A percentile compares a stretch with the other conserved stretches of the same genome.
Conservation (phyloP, 176 grass and related monocot genomes). For the Rhipidocladum racemiflorum region DNA sequence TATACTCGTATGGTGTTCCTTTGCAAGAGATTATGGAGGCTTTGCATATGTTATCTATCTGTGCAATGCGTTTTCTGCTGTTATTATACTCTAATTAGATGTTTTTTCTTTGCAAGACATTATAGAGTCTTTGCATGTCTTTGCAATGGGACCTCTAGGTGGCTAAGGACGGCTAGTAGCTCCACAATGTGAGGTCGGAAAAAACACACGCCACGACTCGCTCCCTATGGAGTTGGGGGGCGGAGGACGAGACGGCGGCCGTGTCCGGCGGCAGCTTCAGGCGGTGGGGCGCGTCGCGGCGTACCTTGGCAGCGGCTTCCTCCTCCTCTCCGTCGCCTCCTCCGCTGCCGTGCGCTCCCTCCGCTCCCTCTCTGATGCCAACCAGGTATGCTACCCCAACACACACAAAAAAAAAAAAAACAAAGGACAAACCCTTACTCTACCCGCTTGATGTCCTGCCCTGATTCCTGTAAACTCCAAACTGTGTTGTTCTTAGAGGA, state of each 20-base stretch:
- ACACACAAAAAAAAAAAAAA: neutral
- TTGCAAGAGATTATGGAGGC: no score
- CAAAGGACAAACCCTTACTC: neutral
- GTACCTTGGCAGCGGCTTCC: slow-evolving; percentile 56
- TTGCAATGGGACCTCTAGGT: no score
- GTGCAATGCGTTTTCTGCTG: no score
- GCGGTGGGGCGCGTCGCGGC: slow-evolving; percentile 45
- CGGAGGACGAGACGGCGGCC: slow-evolving; percentile 36
- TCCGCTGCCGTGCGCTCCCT: slow-evolving; percentile 62
- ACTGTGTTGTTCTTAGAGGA: slow-evolving; percentile 46
- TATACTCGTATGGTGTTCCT: no score
- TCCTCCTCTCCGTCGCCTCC: slow-evolving; percentile 63
- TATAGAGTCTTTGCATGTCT: no score
- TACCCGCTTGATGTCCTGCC: neutral
- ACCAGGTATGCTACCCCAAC: slow-evolving; percentile 45
- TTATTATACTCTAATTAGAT: no score
- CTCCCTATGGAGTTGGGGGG: slow-evolving; percentile 34
- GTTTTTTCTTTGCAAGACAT: no score
- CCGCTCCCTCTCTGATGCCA: slow-evolving; percentile 61
- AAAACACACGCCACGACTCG: neutral
- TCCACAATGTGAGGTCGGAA: no score
- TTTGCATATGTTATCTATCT: no score
- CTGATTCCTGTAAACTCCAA: neutral
- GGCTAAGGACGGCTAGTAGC: no score
- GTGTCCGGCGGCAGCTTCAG: slow-evolving; percentile 47